Evolutionary conservation across 1,284 basidiomycete genomes (phyloP).

Genomic region (Xerocomus nothofagi): DNA sequence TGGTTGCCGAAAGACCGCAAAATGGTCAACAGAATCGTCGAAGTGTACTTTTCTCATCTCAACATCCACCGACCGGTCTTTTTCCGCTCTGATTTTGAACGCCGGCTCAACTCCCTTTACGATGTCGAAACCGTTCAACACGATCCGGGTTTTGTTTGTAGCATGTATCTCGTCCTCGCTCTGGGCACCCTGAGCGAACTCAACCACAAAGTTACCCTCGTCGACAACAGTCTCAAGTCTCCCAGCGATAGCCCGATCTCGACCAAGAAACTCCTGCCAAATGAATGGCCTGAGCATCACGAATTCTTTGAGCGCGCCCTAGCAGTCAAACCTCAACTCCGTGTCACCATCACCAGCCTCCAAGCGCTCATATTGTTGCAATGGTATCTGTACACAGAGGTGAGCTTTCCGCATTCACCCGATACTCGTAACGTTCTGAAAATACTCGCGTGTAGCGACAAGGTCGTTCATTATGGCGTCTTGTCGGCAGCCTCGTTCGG

Average conservation of each 20-base stretch:
- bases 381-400: constrained; percentile 86
- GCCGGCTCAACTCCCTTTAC: constrained; percentile 63
- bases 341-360: constrained; percentile 74
- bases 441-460: constrained; percentile 57
- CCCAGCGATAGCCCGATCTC: constrained; percentile 33
- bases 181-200: constrained; percentile 79
- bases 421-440: constrained; percentile 6
- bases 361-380: constrained; percentile 79
- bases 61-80: constrained; percentile 78
- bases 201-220: constrained; percentile 57
- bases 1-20: constrained; percentile 75
- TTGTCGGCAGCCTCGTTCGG: constrained; percentile 78
- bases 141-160: constrained; percentile 76
- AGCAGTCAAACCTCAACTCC: constrained; percentile 72
- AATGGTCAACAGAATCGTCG: constrained; percentile 60
- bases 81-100: constrained; percentile 61
- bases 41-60: constrained; percentile 71
- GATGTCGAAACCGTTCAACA: constrained; percentile 48
- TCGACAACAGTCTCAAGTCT: constrained; percentile 35
- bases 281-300: constrained; percentile 75
- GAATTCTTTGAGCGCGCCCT: constrained; percentile 79
- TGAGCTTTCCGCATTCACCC: constrained; percentile 33
- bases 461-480: constrained; percentile 79
- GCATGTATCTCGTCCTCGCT: constrained; percentile 72
- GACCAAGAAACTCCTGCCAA: constrained; percentile 62